Conservation (phyloP, 2,329 filamentous ascomycete genomes). For the Zymoseptoria passerinii region DNA sequence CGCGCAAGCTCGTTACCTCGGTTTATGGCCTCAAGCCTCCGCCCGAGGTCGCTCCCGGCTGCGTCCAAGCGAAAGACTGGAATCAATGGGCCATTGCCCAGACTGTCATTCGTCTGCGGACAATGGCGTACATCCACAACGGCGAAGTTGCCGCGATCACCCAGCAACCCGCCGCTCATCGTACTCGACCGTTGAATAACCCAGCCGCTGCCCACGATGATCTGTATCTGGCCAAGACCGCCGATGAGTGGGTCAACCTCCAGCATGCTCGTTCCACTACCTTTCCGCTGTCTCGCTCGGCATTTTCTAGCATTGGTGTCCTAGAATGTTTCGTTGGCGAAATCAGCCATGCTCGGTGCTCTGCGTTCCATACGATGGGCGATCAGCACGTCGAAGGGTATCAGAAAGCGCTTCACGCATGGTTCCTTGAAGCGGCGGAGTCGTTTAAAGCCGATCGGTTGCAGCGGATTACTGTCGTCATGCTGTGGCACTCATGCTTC, state of each 20-base stretch:
- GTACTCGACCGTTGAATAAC: not conserved
- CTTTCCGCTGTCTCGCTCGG: not conserved
- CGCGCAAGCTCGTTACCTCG: not conserved
- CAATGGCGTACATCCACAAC: conserved; percentile 3
- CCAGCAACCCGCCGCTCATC: not conserved
- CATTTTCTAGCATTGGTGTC: conserved; percentile 1
- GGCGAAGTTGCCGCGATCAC: conserved; percentile 2
- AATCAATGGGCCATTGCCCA: conserved; percentile 1
- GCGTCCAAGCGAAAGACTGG: not conserved
- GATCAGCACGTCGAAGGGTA: not conserved
- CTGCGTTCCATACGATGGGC: not conserved
- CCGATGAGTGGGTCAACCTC: conserved; percentile 2
- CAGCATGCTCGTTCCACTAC: not conserved
- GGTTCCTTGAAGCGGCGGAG: not conserved
- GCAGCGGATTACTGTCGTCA: not conserved
- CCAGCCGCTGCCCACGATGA: not conserved
- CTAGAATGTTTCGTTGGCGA: conserved; percentile 1
- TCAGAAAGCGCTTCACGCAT: not conserved
- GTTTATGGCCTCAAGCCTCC: not conserved
- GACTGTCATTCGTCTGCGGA: conserved; percentile 1
- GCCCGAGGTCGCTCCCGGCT: not conserved
- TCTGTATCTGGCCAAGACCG: conserved; percentile 2
- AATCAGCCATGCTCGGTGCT: conserved; percentile 2
- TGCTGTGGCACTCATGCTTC: conserved; percentile 7
- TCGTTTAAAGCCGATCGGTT: not conserved